Base-by-base conservation (phyloP, 139 green algal species). In the Micractinium sp. region DNA sequence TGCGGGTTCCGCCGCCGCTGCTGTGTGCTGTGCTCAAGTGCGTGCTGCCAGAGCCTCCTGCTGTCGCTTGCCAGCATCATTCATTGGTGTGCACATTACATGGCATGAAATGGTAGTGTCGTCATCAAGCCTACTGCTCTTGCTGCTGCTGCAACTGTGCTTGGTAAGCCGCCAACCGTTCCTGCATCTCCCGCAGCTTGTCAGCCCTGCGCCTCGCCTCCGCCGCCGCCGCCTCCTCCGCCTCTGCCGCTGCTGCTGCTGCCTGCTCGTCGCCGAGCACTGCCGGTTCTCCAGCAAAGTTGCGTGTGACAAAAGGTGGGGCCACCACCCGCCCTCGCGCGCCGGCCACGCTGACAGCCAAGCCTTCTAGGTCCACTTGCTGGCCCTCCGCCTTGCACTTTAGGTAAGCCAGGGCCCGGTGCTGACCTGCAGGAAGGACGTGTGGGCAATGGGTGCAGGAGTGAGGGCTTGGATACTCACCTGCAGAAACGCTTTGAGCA, bases 341-440 rank as follows among this genome's bases (percentile, higher is more conserved):
- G 25, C 78, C 76, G 20, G 4, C 76, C 14, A 85, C 85, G 27
- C 38, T 29, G 31, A 93, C 73, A 27, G 63, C 14, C 77, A 71
- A 63, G 76, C 94, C 93, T 74, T 92, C 89, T 36, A 96, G 81
- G 1, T 88, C 53, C 19, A 93, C n/a, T 66, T 93, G 90, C 35
- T 79, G 76, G 14, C 91, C 93, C 20, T 90, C 85, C 5, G 85
- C 67, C 25, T 90, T 90, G 88, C 94, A 93, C 20, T 90, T 86
- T 0, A 97, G 39, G 86, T 95, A 96, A 3, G 89, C 95, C 31
- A 97, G 90, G 3, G 91, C 94, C 53, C 93, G 90, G n/a, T 93
- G 87, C 31, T 60, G 66, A 36, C 86, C 90, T 87, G 83, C 83
- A 69, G 60, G 12, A 4, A 22, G 81, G 71, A 33, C 31, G 41